Conservation (phyloP, 2,329 filamentous ascomycete species). For the Diaporthe sp. region DNA sequence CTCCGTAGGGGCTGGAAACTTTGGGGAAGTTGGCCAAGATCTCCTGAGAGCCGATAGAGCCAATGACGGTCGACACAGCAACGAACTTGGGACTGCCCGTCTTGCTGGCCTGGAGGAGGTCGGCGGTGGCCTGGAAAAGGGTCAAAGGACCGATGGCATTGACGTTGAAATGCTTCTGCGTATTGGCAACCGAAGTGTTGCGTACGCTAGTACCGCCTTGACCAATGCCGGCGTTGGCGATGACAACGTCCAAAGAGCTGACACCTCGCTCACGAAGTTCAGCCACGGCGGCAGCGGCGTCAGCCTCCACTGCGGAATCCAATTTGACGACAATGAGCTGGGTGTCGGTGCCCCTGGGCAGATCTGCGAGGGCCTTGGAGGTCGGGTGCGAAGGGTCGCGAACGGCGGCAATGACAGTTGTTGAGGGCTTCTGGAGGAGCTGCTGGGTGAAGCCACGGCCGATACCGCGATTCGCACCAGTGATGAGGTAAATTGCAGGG, state of each 20-base stretch:
- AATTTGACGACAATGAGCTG: constrained; percentile 44
- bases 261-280: constrained; percentile 30
- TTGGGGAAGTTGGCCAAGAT: background rate
- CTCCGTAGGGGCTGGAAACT: background rate
- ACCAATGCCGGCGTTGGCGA: constrained; percentile 49
- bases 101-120: constrained; percentile 41
- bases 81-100: background rate
- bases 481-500: background rate
- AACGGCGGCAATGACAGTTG: constrained; percentile 48
- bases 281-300: background rate
- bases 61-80: background rate
- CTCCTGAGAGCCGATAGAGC: constrained; percentile 9
- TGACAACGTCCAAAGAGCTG: background rate
- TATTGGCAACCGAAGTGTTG: constrained; percentile 41
- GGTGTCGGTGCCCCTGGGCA: constrained; percentile 64
- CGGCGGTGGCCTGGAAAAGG: constrained; percentile 46
- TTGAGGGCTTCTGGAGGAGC: constrained; percentile 46
- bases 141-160: constrained; percentile 46
- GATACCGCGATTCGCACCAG: constrained; percentile 44
- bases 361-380: constrained; percentile 80
- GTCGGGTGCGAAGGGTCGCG: constrained; percentile 43
- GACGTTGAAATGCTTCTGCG: constrained; percentile 44
- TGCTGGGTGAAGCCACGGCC: constrained; percentile 42
- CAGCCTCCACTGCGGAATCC: constrained; percentile 35
- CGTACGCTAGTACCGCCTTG: constrained; percentile 41